Evolutionary conservation across 2,329 filamentous ascomycete species (phyloP).

Genomic region (Cladosporium sp.): DNA sequence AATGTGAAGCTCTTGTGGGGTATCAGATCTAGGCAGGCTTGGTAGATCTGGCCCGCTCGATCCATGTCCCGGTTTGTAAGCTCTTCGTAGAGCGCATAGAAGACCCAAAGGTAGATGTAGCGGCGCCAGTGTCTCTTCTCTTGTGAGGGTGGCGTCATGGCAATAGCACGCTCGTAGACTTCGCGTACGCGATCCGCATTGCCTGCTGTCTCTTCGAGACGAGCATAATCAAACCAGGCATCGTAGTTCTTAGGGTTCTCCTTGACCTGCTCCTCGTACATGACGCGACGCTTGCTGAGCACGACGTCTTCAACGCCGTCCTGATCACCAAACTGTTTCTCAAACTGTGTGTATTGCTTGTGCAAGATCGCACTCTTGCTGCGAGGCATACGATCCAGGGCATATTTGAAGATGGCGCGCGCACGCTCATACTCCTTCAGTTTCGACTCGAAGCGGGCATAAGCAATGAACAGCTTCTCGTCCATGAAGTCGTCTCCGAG

Average conservation of each 20-base stretch:
- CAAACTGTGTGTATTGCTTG: constrained; percentile 93
- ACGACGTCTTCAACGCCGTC: constrained; percentile 96
- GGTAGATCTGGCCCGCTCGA: constrained; percentile 84
- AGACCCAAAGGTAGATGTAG: constrained; percentile 97
- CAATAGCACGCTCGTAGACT: constrained; percentile 91
- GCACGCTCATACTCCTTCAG: constrained; percentile 93
- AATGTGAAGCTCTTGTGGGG: constrained; percentile 98
- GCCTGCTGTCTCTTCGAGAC: constrained; percentile 80
- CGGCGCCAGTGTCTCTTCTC: constrained; percentile 96
- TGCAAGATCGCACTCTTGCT: constrained; percentile 81
- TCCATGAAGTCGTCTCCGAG: constrained; percentile 94
- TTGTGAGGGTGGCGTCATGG: constrained; percentile 88
- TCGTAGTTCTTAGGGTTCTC: constrained; percentile 97
- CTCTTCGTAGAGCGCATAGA: constrained; percentile 95
- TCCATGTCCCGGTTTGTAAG: constrained; percentile 73
- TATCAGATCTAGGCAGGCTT: constrained; percentile 78
- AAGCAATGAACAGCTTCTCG: constrained; percentile 90
- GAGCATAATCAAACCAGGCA: constrained; percentile 91
- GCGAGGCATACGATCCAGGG: constrained; percentile 82
- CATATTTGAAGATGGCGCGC: constrained; percentile 94
- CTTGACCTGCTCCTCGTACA: constrained; percentile 91
- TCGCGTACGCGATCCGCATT: constrained; percentile 82
- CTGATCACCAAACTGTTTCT: constrained; percentile 93
- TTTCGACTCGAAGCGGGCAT: constrained; percentile 91
- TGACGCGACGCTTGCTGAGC: constrained; percentile 83